Conservation (phyloP, 805 yeast genomes). For the Saccharomycopsis fibuligera region DNA sequence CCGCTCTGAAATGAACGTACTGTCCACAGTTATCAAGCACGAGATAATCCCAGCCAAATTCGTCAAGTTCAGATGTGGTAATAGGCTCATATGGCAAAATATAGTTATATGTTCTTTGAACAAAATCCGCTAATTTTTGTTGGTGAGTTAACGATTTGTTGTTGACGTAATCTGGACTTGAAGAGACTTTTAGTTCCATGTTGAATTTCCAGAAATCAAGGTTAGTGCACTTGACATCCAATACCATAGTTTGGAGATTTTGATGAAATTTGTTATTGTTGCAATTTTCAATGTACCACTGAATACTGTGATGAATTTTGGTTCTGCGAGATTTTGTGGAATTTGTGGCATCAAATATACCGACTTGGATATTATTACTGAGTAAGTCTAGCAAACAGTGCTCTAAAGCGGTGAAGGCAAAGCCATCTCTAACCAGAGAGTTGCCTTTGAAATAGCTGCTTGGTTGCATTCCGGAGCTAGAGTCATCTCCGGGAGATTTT, state of each 20-base stretch:
- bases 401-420: slow-evolving; percentile 13
- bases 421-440: slow-evolving; percentile 5
- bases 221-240: slow-evolving; percentile 16
- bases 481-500: not conserved
- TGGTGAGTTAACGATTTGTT: slow-evolving; percentile 2
- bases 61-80: slow-evolving; percentile 1
- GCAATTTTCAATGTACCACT: no score
- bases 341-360: slow-evolving; percentile 17
- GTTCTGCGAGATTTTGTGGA: slow-evolving; percentile 13
- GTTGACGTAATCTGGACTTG: slow-evolving; percentile 14
- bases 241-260: slow-evolving; percentile 1
- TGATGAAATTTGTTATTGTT: not conserved
- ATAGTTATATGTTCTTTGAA: slow-evolving; percentile 6
- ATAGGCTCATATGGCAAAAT: slow-evolving; percentile 12
- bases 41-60: slow-evolving; percentile 11
- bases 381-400: slow-evolving; percentile 11
- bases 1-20: not conserved
- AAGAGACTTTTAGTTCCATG: slow-evolving; percentile 16
- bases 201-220: slow-evolving; percentile 17
- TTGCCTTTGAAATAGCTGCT: not conserved
- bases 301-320: not conserved
- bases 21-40: slow-evolving; percentile 12
- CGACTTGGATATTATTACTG: slow-evolving; percentile 7
- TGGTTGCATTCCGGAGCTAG: not conserved
- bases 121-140: slow-evolving; percentile 13